A percentile compares a stretch with the other conserved stretches of the same genome.
These are phyloP conservation scores for Plasmodium relictum DNA, from an alignment of 169 alveolate genomes.

Conservation along the genomic window DNA sequence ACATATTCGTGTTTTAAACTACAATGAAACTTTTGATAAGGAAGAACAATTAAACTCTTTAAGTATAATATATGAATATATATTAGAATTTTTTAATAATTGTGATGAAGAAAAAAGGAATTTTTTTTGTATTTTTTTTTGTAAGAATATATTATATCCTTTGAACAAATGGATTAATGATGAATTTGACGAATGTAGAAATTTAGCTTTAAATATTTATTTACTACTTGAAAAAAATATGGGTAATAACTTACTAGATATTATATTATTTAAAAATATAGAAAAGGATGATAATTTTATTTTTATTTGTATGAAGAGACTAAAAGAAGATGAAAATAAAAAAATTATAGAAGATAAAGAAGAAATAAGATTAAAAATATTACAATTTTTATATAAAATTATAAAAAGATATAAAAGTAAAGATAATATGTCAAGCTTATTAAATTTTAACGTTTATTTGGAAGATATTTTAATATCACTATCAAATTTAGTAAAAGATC, in stretches of 20 bases:
- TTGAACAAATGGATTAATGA: slow-evolving; percentile 56
- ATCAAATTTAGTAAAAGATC: slow-evolving; percentile 46
- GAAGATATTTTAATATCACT: slow-evolving; percentile 42
- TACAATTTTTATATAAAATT: slow-evolving; percentile 46
- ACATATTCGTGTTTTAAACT: slow-evolving; percentile 24
- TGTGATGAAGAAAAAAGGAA: slow-evolving; percentile 45
- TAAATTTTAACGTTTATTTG: slow-evolving; percentile 28
- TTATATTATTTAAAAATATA: slow-evolving; percentile 39
- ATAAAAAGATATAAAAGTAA: slow-evolving; percentile 28
- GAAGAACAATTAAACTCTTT: slow-evolving; percentile 52
- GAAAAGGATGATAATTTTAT: slow-evolving; percentile 47
- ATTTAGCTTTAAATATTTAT: slow-evolving; percentile 35
- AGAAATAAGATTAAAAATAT: slow-evolving; percentile 60
- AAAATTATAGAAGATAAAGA: slow-evolving; percentile 71
- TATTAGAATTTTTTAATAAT: slow-evolving; percentile 34
- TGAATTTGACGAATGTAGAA: slow-evolving; percentile 69
- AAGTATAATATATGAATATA: slow-evolving; percentile 34
- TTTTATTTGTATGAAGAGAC: slow-evolving; percentile 34
- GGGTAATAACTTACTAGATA: slow-evolving; percentile 34
- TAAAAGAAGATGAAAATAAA: slow-evolving; percentile 55
- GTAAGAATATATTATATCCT: slow-evolving; percentile 19
- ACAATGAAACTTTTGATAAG: slow-evolving; percentile 24
- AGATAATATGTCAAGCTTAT: not conserved
- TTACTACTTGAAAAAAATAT: slow-evolving; percentile 42
- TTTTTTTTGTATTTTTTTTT: slow-evolving; percentile 33